phyloP scores from a whole-genome alignment of 495 filamentous ascomycete genomes.

The Aspergillus bridgeri region DNA sequence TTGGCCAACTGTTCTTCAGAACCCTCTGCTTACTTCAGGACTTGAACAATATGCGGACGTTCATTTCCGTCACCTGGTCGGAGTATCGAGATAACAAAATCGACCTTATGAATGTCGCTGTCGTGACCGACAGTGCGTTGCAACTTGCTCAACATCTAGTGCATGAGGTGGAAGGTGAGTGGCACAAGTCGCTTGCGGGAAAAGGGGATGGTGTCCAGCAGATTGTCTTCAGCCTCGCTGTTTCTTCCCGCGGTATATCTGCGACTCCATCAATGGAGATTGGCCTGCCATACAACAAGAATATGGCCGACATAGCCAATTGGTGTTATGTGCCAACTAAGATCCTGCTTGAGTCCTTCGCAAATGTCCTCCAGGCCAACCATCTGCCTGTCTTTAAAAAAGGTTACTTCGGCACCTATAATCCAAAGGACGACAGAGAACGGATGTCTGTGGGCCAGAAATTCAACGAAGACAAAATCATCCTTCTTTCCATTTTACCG shows the following conservation, averaged over 20 bases:
- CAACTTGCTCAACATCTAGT: slow-evolving; percentile 24
- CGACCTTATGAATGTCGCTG: slow-evolving; percentile 30
- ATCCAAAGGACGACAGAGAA: slow-evolving; percentile 28
- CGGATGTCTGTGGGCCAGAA: slow-evolving; percentile 28
- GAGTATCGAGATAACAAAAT: slow-evolving; percentile 30
- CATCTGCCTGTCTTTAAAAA: slow-evolving; percentile 30
- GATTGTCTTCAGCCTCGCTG: slow-evolving; percentile 18
- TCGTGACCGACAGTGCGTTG: slow-evolving; percentile 32
- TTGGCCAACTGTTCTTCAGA: slow-evolving; percentile 26
- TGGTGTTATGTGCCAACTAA: slow-evolving; percentile 26
- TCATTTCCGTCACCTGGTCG: slow-evolving; percentile 27
- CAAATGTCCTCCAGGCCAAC: slow-evolving; percentile 21
- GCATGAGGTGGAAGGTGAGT: slow-evolving; percentile 20
- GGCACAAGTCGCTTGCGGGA: slow-evolving; percentile 11
- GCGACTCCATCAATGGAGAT: slow-evolving; percentile 23
- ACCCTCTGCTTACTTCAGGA: slow-evolving; percentile 27
- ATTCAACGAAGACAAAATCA: slow-evolving; percentile 31
- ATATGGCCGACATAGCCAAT: slow-evolving; percentile 27
- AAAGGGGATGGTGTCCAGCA: slow-evolving; percentile 16
- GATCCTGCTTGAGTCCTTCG: slow-evolving; percentile 25
- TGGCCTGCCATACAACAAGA: slow-evolving; percentile 30
- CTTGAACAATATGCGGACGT: slow-evolving; percentile 24
- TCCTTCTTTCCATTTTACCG: slow-evolving; percentile 27
- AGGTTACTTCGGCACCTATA: slow-evolving; percentile 28
- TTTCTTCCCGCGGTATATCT: slow-evolving; percentile 13